Conservation (phyloP, 2,329 filamentous ascomycete genomes). For the Fusarium virguliforme region DNA sequence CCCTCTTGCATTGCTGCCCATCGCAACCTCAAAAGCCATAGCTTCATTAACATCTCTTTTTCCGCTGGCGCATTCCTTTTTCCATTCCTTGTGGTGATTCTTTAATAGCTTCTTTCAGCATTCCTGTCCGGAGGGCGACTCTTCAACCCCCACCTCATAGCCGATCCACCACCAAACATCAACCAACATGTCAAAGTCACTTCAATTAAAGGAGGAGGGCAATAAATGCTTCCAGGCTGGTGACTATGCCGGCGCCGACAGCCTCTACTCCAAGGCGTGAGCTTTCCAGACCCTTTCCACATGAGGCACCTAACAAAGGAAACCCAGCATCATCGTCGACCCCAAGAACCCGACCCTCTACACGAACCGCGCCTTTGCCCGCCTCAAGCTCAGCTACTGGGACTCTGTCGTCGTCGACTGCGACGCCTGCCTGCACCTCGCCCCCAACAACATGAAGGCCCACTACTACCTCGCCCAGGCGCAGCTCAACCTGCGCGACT, state of each 20-base stretch:
- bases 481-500: conserved; percentile 76
- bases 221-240: conserved; percentile 76
- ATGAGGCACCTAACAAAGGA: conserved; percentile 22
- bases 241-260: conserved; percentile 77
- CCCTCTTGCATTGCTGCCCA: conserved; percentile 15
- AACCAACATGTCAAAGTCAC: conserved; percentile 56
- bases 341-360: conserved; percentile 84
- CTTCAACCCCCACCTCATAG: not conserved
- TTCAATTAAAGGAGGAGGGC: conserved; percentile 70
- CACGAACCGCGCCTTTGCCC: conserved; percentile 90
- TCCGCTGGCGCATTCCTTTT: not conserved
- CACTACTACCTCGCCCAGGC: conserved; percentile 88
- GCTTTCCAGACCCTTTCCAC: conserved; percentile 48
- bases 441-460: conserved; percentile 81
- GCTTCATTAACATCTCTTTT: not conserved
- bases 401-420: conserved; percentile 85
- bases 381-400: conserved; percentile 82
- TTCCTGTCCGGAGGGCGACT: not conserved
- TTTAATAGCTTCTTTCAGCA: not conserved
- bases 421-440: conserved; percentile 79
- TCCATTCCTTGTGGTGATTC: not conserved
- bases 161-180: not conserved
- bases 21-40: not conserved
- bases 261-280: conserved; percentile 80
- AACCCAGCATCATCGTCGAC: conserved; percentile 80